Evolutionary conservation across 2,329 filamentous ascomycete genomes (phyloP).

Genomic region (Trichoderma aggressivum): DNA sequence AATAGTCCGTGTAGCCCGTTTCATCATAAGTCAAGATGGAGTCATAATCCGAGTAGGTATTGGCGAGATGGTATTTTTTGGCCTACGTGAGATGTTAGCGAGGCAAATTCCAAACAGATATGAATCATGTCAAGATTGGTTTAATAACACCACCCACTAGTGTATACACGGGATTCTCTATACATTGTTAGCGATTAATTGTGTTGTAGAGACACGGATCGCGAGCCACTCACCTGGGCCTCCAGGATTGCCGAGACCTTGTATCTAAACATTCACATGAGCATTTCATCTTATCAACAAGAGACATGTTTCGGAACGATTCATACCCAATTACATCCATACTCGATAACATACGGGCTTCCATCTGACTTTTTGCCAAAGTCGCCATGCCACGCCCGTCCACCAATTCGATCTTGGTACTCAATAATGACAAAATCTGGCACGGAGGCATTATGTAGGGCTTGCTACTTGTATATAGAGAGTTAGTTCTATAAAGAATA

Average conservation of each 20-base stretch:
- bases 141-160: constrained; percentile 29
- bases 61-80: constrained; percentile 56
- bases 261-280: constrained; percentile 19
- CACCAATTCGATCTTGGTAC: constrained; percentile 59
- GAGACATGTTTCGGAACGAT: constrained; percentile 20
- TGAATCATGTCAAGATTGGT: no score
- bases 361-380: constrained; percentile 53
- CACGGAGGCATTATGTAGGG: constrained; percentile 57
- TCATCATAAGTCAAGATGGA: constrained; percentile 60
- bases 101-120: neutral
- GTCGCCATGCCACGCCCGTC: constrained; percentile 54
- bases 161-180: constrained; percentile 61
- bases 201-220: neutral
- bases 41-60: constrained; percentile 55
- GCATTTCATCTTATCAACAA: constrained; percentile 22
- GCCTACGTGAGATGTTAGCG: constrained; percentile 29
- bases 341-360: constrained; percentile 55
- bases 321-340: constrained; percentile 63
- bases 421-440: constrained; percentile 64
- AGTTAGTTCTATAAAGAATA: neutral
- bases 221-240: constrained; percentile 23
- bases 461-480: constrained; percentile 43
- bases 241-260: constrained; percentile 25
- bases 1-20: constrained; percentile 51
- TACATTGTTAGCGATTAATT: neutral